Base-by-base conservation (phyloP, 176 grass and related monocot species). In the Echinochloa phyllopogon region DNA sequence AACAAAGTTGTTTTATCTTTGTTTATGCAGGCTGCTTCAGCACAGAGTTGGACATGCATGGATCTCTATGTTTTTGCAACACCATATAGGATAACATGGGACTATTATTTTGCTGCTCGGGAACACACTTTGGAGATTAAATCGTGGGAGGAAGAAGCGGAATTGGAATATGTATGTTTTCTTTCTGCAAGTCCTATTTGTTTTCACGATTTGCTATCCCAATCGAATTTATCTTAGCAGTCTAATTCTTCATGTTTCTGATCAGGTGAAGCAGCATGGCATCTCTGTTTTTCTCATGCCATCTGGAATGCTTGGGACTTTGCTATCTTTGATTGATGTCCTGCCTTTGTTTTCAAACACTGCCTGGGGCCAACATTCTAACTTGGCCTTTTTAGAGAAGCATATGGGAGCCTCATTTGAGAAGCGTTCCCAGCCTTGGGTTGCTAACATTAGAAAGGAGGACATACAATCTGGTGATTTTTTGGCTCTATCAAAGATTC, bases 271-370 rank as follows among this genome's bases (percentile, higher is more conserved):
- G 84, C 90, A 96, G 78, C 94, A 96, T 66, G 94, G 94, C 50
- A 83, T 96, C n/a, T 92, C 94, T 87, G 81, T 96, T 82, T 96
- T 96, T 78, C 94, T 96, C 50, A 93, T 96, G 94, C 94, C 90
- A n/a, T 90, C 94, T 51, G 94, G 94, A 75, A 96, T 96, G 94
- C 86, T 96, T 74, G 94, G 94, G 82, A 96, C 94, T 75, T 84
- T 96, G 42, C 55, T 91, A 61, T 96, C 94, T 61, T 59, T 96
- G 86, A 70, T 96, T 79, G 94, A 96, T 89, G 94, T 96, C 51
- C 76, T 96, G 59, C 94, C 94, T 65, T 63, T 96, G 78, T 96
- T 96, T 86, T 96, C 94, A 65, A 96, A 96, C 67, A 91, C 94
- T 85, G 86, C 53, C 6, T 96, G 94, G 94, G 94, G 94, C 82